phyloP scores from a whole-genome alignment of 768 basidiomycete genomes.

The Omphalotus guepiniiformis region DNA sequence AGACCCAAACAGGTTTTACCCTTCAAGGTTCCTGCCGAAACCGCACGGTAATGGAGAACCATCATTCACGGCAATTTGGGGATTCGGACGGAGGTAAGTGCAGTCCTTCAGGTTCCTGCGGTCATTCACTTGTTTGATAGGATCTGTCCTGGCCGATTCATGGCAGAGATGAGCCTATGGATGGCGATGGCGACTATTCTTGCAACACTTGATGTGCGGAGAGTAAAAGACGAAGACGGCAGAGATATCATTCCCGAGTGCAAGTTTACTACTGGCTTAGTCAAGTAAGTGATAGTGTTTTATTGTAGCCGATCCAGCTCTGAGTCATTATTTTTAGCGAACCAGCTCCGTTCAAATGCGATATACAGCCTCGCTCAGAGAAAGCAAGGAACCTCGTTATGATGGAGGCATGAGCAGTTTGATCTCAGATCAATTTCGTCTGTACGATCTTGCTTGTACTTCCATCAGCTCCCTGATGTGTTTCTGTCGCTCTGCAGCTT shows the following conservation, averaged over 20 bases:
- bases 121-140: too few species aligned
- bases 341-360: constrained; percentile 19
- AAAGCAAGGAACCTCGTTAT: too few species aligned
- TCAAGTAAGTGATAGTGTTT: constrained; percentile 7
- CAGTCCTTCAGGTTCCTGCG: too few species aligned
- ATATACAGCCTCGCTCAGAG: constrained; percentile 14
- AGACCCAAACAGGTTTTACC: constrained; percentile 42
- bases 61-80: constrained; percentile 47
- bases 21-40: constrained; percentile 37
- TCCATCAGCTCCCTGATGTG: too few species aligned
- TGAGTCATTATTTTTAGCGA: constrained; percentile 14
- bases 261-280: constrained; percentile 8
- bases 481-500: constrained; percentile 70
- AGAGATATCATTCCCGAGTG: constrained; percentile 9
- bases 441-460: too few species aligned
- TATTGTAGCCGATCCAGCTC: neutral
- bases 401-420: too few species aligned
- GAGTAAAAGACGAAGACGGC: constrained; percentile 13
- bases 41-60: constrained; percentile 29
- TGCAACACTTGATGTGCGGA: constrained; percentile 37
- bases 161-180: constrained; percentile 40
- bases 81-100: constrained; percentile 44
- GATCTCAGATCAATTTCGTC: too few species aligned
- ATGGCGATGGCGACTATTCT: constrained; percentile 36
- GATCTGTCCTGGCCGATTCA: constrained; percentile 15